Conservation (phyloP, 805 yeast genomes). For the Debaryomyces prosopidis region DNA sequence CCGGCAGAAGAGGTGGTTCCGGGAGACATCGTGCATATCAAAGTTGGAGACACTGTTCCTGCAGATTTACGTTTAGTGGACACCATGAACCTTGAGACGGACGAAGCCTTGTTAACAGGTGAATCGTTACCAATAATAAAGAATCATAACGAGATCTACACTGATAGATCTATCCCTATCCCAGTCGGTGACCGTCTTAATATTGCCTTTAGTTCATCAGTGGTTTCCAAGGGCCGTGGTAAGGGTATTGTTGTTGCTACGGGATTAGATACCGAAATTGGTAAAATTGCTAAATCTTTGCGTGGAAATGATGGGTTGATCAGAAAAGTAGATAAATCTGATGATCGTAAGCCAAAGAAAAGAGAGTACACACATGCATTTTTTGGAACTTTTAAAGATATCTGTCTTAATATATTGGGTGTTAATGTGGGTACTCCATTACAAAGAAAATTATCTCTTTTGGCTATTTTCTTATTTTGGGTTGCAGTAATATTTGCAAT, state of each 20-base stretch:
- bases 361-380: constrained; percentile 35
- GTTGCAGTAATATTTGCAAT: constrained; percentile 42
- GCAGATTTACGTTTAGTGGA: constrained; percentile 42
- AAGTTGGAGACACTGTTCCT: constrained; percentile 45
- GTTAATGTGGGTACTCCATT: constrained; percentile 47
- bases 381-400: constrained; percentile 41
- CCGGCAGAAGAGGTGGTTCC: constrained; percentile 47
- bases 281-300: constrained; percentile 39
- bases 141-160: constrained; percentile 33
- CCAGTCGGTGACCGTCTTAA: constrained; percentile 40
- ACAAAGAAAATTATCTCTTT: constrained; percentile 47
- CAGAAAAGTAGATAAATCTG: constrained; percentile 35
- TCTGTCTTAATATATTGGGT: constrained; percentile 47
- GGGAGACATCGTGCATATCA: constrained; percentile 42
- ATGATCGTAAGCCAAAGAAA: constrained; percentile 35
- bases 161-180: constrained; percentile 34
- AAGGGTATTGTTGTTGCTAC: constrained; percentile 40
- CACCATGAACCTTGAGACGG: constrained; percentile 40
- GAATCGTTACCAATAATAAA: constrained; percentile 38
- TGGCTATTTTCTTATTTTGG: constrained; percentile 52
- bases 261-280: constrained; percentile 42
- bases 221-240: constrained; percentile 45
- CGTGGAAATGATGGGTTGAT: constrained; percentile 21
- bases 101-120: constrained; percentile 46
- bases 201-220: constrained; percentile 35